Percentiles rank a stretch among this genome's conserved stretches.
Evolutionary conservation across 192 early-diverging fungal genomes (phyloP).

Genomic region (Linnemannia hyalina): DNA sequence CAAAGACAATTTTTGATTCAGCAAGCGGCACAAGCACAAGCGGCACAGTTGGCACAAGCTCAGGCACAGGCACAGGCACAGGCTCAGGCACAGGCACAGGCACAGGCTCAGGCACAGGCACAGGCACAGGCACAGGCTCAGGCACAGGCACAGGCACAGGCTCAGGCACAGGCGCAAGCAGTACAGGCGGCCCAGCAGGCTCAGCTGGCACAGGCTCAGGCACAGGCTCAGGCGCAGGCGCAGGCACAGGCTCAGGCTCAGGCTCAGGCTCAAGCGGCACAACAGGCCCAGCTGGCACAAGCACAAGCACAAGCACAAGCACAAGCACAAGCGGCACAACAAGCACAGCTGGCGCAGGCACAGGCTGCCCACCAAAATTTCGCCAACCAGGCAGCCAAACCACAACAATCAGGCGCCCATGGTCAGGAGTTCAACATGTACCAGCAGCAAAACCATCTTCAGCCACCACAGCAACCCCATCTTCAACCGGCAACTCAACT

Average conservation of each 20-base stretch:
- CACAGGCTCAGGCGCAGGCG: slow-evolving; percentile 14
- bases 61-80: not conserved
- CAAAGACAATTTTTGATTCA: slow-evolving; percentile 15
- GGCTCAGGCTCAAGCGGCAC: slow-evolving; percentile 4
- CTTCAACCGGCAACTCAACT: not conserved
- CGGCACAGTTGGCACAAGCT: slow-evolving; percentile 5
- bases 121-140: slow-evolving; percentile 21
- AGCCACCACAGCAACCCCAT: slow-evolving; percentile 20
- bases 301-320: slow-evolving; percentile 14
- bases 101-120: not conserved
- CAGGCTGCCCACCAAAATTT: slow-evolving; percentile 20
- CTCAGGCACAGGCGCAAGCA: not conserved
- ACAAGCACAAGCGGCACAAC: slow-evolving; percentile 9
- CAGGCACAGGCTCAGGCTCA: slow-evolving; percentile 3
- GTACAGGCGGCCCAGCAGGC: slow-evolving; percentile 6
- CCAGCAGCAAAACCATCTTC: slow-evolving; percentile 44
- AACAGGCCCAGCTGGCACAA: not conserved
- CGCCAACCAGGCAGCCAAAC: slow-evolving; percentile 17
- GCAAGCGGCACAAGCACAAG: slow-evolving; percentile 6
- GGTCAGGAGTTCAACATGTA: slow-evolving; percentile 45
- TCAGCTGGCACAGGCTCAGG: not conserved
- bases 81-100: not conserved
- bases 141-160: slow-evolving; percentile 6
- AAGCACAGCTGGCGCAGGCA: not conserved
- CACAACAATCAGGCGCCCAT: slow-evolving; percentile 12